These are phyloP conservation scores for Yamadazyma tumulicola DNA, from an alignment of 805 yeast species.

Conservation along the genomic window DNA sequence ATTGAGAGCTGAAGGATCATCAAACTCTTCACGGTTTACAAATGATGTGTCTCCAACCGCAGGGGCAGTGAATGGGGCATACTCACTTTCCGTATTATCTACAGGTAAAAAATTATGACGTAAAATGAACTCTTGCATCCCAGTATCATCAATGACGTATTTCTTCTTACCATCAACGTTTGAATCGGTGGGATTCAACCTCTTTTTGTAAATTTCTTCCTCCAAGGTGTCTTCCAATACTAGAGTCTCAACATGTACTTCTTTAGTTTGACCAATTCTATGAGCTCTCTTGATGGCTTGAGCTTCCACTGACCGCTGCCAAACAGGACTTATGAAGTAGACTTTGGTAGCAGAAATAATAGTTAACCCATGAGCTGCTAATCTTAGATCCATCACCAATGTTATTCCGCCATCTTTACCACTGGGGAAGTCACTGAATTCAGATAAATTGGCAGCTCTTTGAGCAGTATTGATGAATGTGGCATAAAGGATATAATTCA, in stretches of 20 bases:
- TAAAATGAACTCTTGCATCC: slow-evolving; percentile 55
- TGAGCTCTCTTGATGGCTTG: slow-evolving; percentile 78
- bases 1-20: slow-evolving; percentile 11
- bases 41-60: slow-evolving; percentile 8
- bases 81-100: slow-evolving; percentile 30
- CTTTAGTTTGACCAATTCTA: slow-evolving; percentile 65
- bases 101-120: slow-evolving; percentile 43
- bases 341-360: slow-evolving; percentile 66
- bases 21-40: slow-evolving; percentile 2
- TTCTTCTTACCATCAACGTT: slow-evolving; percentile 15
- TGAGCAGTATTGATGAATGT: slow-evolving; percentile 50
- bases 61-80: slow-evolving; percentile 30
- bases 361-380: slow-evolving; percentile 69
- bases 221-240: slow-evolving; percentile 61
- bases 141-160: slow-evolving; percentile 55
- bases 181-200: slow-evolving; percentile 18
- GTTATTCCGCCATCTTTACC: slow-evolving; percentile 43
- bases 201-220: slow-evolving; percentile 56
- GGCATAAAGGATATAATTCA: slow-evolving; percentile 61
- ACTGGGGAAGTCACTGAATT: slow-evolving; percentile 42
- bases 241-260: slow-evolving; percentile 66
- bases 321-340: slow-evolving; percentile 68
- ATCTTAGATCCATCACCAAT: slow-evolving; percentile 61
- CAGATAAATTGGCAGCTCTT: slow-evolving; percentile 50
- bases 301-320: slow-evolving; percentile 68